phyloP scores from a whole-genome alignment of 257 asterid species.

The Primulina huaijiensis region DNA sequence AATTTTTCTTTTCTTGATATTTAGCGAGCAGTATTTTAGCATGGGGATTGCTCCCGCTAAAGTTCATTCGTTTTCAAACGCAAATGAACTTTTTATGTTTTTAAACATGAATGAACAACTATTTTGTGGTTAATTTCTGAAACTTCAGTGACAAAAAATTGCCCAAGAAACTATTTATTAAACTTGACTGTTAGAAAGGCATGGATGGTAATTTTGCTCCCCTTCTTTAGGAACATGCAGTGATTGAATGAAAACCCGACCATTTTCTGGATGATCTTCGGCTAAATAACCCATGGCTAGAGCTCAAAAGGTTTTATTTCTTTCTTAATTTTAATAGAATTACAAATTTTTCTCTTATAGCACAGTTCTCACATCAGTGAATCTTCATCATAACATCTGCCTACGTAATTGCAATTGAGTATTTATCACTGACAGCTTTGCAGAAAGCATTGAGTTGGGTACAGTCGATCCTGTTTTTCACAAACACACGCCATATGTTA shows the following conservation, averaged over 20 bases:
- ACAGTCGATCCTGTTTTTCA: conserved; percentile 69
- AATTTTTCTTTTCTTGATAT: conserved; percentile 1
- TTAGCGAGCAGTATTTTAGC: neutral
- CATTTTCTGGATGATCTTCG: conserved; percentile 92
- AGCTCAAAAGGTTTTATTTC: conserved; percentile 68
- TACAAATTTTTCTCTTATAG: conserved; percentile 9
- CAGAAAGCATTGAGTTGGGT: conserved; percentile 76
- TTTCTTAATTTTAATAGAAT: conserved; percentile 15
- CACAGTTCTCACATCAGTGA: neutral
- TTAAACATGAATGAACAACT: neutral
- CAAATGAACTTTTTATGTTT: neutral
- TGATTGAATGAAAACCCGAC: conserved; percentile 93
- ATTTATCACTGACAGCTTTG: conserved; percentile 46
- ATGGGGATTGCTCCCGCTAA: neutral
- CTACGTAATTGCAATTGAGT: conserved; percentile 27
- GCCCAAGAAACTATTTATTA: conserved; percentile 7
- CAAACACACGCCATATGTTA: conserved; percentile 84
- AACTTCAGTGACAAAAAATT: neutral
- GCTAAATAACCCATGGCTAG: conserved; percentile 91
- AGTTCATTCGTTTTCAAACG: neutral
- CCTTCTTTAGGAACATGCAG: conserved; percentile 81
- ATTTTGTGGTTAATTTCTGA: conserved; percentile 3
- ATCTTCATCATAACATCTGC: too few relatives aligned
- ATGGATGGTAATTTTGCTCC: conserved; percentile 23
- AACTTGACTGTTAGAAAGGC: neutral